phyloP scores from a whole-genome alignment of 768 basidiomycete genomes.

The Rhodotorula kratochvilovae region DNA sequence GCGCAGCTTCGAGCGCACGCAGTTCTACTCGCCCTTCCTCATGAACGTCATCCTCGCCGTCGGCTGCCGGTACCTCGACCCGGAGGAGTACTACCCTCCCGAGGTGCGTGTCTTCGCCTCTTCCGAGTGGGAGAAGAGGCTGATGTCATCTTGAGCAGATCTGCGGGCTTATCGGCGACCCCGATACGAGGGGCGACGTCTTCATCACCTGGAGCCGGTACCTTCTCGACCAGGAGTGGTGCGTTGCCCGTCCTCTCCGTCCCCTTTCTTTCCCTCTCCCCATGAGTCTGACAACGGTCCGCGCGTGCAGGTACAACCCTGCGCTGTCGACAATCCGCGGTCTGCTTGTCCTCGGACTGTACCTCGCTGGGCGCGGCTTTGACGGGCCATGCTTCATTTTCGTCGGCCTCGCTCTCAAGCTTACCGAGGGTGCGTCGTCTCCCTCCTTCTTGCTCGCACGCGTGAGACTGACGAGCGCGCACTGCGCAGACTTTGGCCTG shows the following conservation, averaged over 20 bases:
- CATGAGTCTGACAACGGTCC: not conserved
- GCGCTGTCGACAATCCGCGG: conserved; percentile 31
- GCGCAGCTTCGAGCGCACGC: conserved; percentile 21
- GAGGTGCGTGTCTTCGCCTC: not conserved
- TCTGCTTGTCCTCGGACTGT: conserved; percentile 15
- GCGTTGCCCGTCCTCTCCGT: not conserved
- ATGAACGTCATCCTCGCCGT: conserved; percentile 28
- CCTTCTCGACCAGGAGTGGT: conserved; percentile 33
- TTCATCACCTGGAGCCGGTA: conserved; percentile 26
- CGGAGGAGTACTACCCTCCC: conserved; percentile 25
- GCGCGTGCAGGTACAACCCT: conserved; percentile 19
- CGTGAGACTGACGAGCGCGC: not conserved
- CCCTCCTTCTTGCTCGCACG: not conserved
- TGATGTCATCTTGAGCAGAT: not conserved
- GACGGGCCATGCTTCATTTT: conserved; percentile 34
- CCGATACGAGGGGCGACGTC: conserved; percentile 31
- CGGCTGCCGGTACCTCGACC: conserved; percentile 35
- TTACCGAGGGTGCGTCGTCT: conserved; percentile 9
- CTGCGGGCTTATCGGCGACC: conserved; percentile 24
- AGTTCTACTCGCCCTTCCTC: conserved; percentile 32
- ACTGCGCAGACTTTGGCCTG: conserved; percentile 23
- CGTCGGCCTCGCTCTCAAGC: conserved; percentile 9
- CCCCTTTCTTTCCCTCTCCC: not conserved
- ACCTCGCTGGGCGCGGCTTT: conserved; percentile 19
- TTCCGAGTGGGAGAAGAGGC: not conserved